These are phyloP conservation scores for Brachypodium distachyon DNA, from an alignment of 202 grass and related monocot species.

Conservation along the genomic window DNA sequence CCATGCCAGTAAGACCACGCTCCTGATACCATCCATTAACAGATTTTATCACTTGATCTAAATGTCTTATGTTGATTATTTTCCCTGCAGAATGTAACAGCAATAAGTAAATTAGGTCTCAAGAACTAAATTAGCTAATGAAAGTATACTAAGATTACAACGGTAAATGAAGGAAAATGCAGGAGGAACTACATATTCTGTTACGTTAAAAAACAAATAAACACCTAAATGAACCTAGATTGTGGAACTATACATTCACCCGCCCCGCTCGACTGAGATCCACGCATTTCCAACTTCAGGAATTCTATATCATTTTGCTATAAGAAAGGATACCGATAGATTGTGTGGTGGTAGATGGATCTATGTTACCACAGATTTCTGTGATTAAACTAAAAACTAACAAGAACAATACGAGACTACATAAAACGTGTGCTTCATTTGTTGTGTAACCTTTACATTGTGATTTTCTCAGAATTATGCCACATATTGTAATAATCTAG, in stretches of 20 bases:
- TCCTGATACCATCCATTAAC: slow-evolving; percentile 88
- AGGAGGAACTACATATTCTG: background rate
- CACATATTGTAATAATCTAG: background rate
- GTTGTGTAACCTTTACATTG: background rate
- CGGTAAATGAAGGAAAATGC: background rate
- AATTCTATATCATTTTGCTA: background rate
- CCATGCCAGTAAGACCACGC: slow-evolving; percentile 77
- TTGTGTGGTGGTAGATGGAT: background rate
- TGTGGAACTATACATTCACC: background rate
- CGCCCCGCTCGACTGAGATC: background rate
- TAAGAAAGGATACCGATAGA: background rate
- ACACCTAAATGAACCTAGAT: background rate
- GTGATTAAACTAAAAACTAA: background rate
- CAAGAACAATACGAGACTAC: background rate
- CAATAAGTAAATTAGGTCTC: slow-evolving; percentile 16
- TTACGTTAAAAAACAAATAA: background rate
- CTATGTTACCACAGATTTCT: background rate
- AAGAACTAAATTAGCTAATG: background rate
- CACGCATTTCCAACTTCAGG: background rate
- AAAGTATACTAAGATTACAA: background rate
- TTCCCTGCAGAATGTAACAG: slow-evolving; percentile 77
- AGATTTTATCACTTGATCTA: slow-evolving; percentile 86
- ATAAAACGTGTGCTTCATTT: background rate
- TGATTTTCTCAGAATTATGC: background rate
- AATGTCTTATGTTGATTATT: slow-evolving; percentile 94